Evolutionary conservation across 2,329 filamentous ascomycete species (phyloP).

Genomic region (Calonectria multiphialidica): DNA sequence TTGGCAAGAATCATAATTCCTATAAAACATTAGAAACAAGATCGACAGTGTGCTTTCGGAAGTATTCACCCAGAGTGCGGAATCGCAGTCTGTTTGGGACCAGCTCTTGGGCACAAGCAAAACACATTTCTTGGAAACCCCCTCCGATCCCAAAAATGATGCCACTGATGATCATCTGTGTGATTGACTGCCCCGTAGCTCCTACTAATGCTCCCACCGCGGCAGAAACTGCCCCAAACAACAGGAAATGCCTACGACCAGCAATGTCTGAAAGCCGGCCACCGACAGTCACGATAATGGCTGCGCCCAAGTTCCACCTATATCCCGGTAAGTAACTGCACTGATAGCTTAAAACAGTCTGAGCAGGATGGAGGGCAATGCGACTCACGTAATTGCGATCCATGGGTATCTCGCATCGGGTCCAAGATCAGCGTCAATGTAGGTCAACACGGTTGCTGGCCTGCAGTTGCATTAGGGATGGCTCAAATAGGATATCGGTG

Average conservation of each 20-base stretch:
- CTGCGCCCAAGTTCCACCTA: conserved; percentile 43
- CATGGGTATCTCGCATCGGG: conserved; percentile 48
- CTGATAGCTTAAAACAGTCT: not conserved
- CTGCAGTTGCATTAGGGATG: conserved; percentile 1
- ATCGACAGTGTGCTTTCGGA: no score
- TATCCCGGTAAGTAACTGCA: not conserved
- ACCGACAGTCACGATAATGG: conserved; percentile 47
- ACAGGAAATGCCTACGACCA: conserved; percentile 51
- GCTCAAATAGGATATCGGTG: not conserved
- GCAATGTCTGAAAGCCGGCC: conserved; percentile 54
- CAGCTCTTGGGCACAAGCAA: conserved; percentile 49
- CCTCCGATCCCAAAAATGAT: conserved; percentile 53
- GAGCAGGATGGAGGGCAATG: no score
- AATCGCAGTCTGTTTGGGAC: conserved; percentile 46
- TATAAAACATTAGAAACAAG: not conserved
- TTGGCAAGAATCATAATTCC: conserved; percentile 48
- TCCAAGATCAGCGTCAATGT: conserved; percentile 50
- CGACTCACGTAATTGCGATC: conserved; percentile 45
- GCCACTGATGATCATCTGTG: conserved; percentile 53
- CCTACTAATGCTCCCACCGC: conserved; percentile 53
- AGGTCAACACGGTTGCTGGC: conserved; percentile 47
- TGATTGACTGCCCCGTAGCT: conserved; percentile 51
- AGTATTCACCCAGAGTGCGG: conserved; percentile 37
- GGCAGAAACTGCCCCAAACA: conserved; percentile 47
- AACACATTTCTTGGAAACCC: conserved; percentile 55